phyloP scores from a whole-genome alignment of 139 green algal genomes.

The Chlamydomonas sp. region DNA sequence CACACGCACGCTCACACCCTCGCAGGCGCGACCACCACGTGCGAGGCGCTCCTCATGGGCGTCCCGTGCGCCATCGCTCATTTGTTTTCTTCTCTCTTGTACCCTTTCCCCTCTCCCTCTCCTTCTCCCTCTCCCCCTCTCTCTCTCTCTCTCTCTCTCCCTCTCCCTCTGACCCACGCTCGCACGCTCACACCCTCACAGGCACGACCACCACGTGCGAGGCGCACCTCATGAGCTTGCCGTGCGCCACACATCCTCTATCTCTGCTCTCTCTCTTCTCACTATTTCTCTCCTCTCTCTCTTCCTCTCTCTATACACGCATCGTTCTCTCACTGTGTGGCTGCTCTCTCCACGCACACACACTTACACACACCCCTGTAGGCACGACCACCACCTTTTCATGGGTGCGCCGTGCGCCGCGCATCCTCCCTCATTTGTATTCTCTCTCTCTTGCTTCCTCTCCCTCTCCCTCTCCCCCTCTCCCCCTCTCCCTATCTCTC shows the following conservation, averaged over 20 bases:
- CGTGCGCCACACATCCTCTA: constrained; percentile 73
- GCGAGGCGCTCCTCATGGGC: constrained; percentile 91
- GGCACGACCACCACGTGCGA: constrained; percentile 97
- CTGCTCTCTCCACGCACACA: background rate
- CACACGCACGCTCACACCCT: background rate
- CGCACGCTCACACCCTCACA: constrained; percentile 9
- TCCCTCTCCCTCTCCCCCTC: too few species aligned
- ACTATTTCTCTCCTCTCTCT: constrained; percentile 38
- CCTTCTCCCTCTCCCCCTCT: background rate
- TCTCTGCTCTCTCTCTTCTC: constrained; percentile 77
- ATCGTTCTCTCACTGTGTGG: background rate
- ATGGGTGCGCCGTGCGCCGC: too few species aligned
- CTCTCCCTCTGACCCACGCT: background rate
- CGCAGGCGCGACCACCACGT: constrained; percentile 92
- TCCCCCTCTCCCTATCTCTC: background rate
- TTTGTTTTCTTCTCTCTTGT: constrained; percentile 73
- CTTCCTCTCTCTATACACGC: background rate
- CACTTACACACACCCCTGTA: constrained; percentile 7
- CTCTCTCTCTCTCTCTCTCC: background rate
- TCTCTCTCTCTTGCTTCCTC: background rate
- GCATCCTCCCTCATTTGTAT: background rate
- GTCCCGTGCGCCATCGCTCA: constrained; percentile 84
- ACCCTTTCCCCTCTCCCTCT: constrained; percentile 22
- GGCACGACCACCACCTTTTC: constrained; percentile 97
- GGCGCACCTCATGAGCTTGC: constrained; percentile 90